Evolutionary conservation across 306 rosid genomes (phyloP), one percentile per base, ranked within the genome.

Genomic region (Ormosia semicastrata): DNA sequence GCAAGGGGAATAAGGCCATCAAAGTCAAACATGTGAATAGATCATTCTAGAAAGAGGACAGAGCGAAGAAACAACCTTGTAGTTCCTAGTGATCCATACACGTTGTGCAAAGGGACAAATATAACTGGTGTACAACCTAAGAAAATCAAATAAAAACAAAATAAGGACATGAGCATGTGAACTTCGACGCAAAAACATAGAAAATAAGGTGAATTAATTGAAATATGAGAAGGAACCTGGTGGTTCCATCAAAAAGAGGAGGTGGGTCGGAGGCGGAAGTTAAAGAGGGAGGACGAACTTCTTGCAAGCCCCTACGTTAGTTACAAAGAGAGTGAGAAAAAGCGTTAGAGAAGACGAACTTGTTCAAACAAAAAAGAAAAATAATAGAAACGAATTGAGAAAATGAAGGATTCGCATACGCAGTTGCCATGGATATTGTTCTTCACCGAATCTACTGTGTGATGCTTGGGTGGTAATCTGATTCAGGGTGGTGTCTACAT

Each of bases 31-130:
- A 56, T 29, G 9, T 44, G 5, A 46, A 58, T 43, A n/a, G 44
- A 57, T n/a, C 32, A 44, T 36, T 18, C 40, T 3, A 56, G 1
- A 5, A 60, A 73, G 50, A 52, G 34, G 13, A 13, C 0, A 68
- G 13, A 37, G 29, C 7, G 9, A 71, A 33, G 65, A 50, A 41
- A 57, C 10, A 46, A 94, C 98, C 98, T 90, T 95, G 46, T 78
- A 93, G 65, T 95, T 93, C 75, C 97, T 88, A 32, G 92, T 56
- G 86, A 95, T 91, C 98, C 98, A 95, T 7, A 37, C 85, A 49
- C 98, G 97, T 78, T 95, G 98, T 6, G 95, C 98, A 88, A 2
- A 95, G 13, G 98, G 98, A 73, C 98, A 95, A 2, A 1, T 0
- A 43, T 89, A 91, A 78, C 4, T 66, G 74, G 40, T 83, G 76